These are phyloP conservation scores for Trichophyton mentagrophytes DNA, from an alignment of 2,329 filamentous ascomycete genomes.

Conservation along the genomic window DNA sequence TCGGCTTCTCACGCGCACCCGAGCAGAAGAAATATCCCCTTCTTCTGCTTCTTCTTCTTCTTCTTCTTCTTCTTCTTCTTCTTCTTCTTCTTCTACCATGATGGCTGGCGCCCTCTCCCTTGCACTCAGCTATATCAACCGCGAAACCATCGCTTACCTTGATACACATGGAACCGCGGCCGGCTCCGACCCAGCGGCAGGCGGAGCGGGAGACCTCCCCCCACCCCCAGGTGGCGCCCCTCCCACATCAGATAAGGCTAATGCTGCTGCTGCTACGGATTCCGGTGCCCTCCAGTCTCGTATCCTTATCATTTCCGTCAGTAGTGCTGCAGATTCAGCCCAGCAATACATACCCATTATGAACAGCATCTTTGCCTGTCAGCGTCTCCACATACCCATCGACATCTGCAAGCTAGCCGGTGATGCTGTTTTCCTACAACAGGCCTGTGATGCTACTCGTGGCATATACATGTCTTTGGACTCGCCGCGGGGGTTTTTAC, in stretches of 20 bases:
- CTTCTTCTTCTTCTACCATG: constrained; percentile 54
- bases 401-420: constrained; percentile 81
- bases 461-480: constrained; percentile 56
- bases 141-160: constrained; percentile 54
- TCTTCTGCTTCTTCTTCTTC: constrained; percentile 19
- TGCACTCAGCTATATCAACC: constrained; percentile 82
- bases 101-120: constrained; percentile 84
- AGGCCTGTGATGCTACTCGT: constrained; percentile 64
- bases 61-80: constrained; percentile 18
- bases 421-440: constrained; percentile 83
- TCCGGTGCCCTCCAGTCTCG: constrained; percentile 53
- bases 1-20: constrained; percentile 58
- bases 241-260: constrained; percentile 12
- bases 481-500: constrained; percentile 58
- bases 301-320: constrained; percentile 82
- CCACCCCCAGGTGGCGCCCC: constrained; percentile 10
- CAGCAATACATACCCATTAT: constrained; percentile 95
- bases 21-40: constrained; percentile 45
- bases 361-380: constrained; percentile 94
- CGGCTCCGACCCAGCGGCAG: constrained; percentile 25
- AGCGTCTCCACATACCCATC: constrained; percentile 75
- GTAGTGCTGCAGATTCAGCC: constrained; percentile 73
- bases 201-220: constrained; percentile 12
- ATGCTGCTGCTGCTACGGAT: constrained; percentile 20
- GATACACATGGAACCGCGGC: constrained; percentile 41